Base-by-base conservation (phyloP, 1,284 basidiomycete genomes). In the Microbotryomycetes sp. region DNA sequence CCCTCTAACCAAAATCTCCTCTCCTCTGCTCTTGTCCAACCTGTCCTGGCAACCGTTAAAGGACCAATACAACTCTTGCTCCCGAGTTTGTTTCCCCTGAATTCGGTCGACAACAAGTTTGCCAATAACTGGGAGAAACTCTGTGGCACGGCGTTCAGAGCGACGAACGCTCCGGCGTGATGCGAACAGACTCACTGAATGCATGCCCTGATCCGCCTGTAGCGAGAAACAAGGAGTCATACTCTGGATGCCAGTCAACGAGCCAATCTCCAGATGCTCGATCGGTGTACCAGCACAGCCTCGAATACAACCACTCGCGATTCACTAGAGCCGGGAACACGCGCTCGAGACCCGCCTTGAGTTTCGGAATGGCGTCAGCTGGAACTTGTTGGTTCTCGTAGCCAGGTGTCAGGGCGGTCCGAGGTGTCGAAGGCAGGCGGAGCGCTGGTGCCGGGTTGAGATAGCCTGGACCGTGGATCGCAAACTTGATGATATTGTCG, bases 381-480 rank as follows among this genome's bases (percentile, higher is more conserved):
- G 66, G 66, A 23, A 68, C 56, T 21, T 61, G 28, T 45, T 68
- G 66, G 5, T 27, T 21, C 29, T 59, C 66, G 57, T 57, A 65
- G 13, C 64, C 66, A 2, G 21, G 4, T 1, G 56, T 45, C 31
- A 65, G 52, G 15, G 24, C 41, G 2, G 66, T 65, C 2, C 66
- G 58, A 0, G 66, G 66, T 4, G 59, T 54, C 5, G 63, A 65
- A 21, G 66, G 66, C 35, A 65, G 52, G 13, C 27, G 27, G n/a
- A 31, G 45, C 16, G 52, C 5, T 1, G 29, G 27, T 4, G 52
- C 29, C 1, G 66, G 63, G 4, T 61, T 47, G 26, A 68, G 52
- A 59, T 61, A 68, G 30, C 66, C 66, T 35, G 57, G 56, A 27
- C 59, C 59, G 57, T 68, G 66, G 15, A 68, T 68, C 1, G 66